Percentiles rank a stretch among this genome's conserved stretches.
phyloP scores from a whole-genome alignment of 129 eudicot species.

The Scalesia atractyloides region DNA sequence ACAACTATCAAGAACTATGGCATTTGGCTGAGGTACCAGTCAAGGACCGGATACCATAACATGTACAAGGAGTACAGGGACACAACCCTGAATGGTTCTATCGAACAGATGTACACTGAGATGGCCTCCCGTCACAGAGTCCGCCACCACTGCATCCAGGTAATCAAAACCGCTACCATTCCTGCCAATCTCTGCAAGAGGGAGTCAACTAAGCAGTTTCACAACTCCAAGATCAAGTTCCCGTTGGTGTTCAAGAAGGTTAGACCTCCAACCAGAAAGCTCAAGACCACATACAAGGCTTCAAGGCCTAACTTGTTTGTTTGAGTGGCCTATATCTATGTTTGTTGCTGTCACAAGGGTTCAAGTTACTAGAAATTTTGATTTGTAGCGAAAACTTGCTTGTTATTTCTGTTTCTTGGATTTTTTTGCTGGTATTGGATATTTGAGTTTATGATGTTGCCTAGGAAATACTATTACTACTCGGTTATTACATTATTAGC shows the following conservation, averaged over 20 bases:
- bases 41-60: slow-evolving; percentile 90
- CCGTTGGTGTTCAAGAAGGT: slow-evolving; percentile 85
- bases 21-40: slow-evolving; percentile 89
- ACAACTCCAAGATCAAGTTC: slow-evolving; percentile 83
- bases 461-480: slow-evolving; percentile 16
- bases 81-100: slow-evolving; percentile 75
- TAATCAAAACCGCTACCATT: slow-evolving; percentile 90
- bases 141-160: slow-evolving; percentile 82
- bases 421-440: slow-evolving; percentile 22
- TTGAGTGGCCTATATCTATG: slow-evolving; percentile 29
- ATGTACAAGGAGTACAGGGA: slow-evolving; percentile 98
- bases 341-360: slow-evolving; percentile 17
- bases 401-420: slow-evolving; percentile 34
- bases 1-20: slow-evolving; percentile 91
- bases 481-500: background rate
- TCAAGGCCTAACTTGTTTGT: slow-evolving; percentile 87
- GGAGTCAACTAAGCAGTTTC: slow-evolving; percentile 92
- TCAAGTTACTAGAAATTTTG: slow-evolving; percentile 34
- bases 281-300: slow-evolving; percentile 97
- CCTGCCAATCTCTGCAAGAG: slow-evolving; percentile 94
- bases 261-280: slow-evolving; percentile 88
- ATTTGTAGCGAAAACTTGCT: slow-evolving; percentile 13
- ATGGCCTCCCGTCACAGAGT: slow-evolving; percentile 99
- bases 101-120: slow-evolving; percentile 96
- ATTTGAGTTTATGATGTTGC: slow-evolving; percentile 24